Evolutionary conservation across 768 basidiomycete genomes (phyloP), one percentile per base, ranked within the genome.

Genomic region (Crepidotus variabilis): DNA sequence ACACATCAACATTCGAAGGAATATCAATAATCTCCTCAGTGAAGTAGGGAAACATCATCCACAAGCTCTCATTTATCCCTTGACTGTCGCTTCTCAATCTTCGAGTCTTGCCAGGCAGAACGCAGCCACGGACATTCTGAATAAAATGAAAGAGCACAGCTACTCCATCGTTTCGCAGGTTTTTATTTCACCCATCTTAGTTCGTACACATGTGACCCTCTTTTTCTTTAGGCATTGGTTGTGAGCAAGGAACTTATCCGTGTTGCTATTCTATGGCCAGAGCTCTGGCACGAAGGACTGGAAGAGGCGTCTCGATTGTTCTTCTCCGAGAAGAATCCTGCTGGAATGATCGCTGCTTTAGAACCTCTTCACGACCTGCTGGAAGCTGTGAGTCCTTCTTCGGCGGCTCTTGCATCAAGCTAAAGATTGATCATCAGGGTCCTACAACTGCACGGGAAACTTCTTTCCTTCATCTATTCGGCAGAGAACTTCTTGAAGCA

Each of bases 221-320:
- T 21, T 59, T 49, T 58, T 54, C 36, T 55, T 10, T 58, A 94
- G 85, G 95, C 94, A 9, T 75, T 87, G 47, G 68, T 96, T 22
- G 93, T 99, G 70, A 92, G 92, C 67, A 86, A 90, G 28, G 97
- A 99, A 68, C 81, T 99, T 35, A 98, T 98, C 57, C 88, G 97
- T 18, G 92, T 98, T 6, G 96, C 97, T 6, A 98, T 99, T 58
- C 76, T 99, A 10, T 99, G 97, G 97, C 95, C 98, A 63, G 97
- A 99, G 69, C 77, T 94, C 60, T 99, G 97, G 97, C 94, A 98
- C 64, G 97, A 99, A 73, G 94, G 93, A 16, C 77, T 99, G 20
- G 97, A 99, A 73, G 97, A 99, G 71, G 97, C 97, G 6, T 97
- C 95, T 6, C 83, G 97, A 43, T 74, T 94, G 47, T 99, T 94